These are phyloP conservation scores for Avena eriantha DNA, from an alignment of 176 grass and related monocot genomes.

Conservation along the genomic window DNA sequence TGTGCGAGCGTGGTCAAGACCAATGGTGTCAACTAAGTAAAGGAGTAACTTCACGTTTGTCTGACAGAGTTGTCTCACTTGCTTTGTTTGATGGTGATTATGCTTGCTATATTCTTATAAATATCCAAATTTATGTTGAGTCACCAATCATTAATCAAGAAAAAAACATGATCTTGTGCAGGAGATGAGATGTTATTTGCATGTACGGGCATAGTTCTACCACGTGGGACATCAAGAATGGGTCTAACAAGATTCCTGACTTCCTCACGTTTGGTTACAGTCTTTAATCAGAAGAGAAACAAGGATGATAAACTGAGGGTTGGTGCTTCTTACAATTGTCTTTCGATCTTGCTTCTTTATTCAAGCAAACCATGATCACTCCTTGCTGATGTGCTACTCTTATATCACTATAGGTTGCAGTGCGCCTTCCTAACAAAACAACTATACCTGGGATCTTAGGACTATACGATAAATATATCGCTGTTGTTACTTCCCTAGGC, in stretches of 20 bases:
- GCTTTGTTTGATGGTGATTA: conserved; percentile 27
- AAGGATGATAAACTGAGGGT: conserved; percentile 41
- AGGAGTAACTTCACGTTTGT: background rate
- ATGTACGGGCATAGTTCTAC: background rate
- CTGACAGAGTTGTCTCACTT: background rate
- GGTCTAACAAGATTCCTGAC: conserved; percentile 44
- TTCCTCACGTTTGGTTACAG: conserved; percentile 4
- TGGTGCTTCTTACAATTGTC: background rate
- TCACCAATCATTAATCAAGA: background rate
- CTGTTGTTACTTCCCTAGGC: background rate
- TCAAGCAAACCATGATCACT: background rate
- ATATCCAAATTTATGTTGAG: background rate
- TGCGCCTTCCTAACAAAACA: conserved; percentile 4
- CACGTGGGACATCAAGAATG: background rate
- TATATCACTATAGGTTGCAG: conserved; percentile 32
- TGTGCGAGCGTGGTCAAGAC: background rate
- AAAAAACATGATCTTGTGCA: background rate
- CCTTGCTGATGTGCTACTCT: background rate
- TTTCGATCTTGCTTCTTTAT: background rate
- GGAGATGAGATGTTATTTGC: conserved; percentile 15
- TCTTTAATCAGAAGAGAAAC: conserved; percentile 1
- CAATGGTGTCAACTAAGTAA: background rate
- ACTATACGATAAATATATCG: conserved; percentile 39
- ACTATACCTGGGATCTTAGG: conserved; percentile 31
- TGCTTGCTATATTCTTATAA: background rate